A percentile compares a stretch with the other conserved stretches of the same genome.
Conservation (phyloP, 176 grass and related monocot genomes). For the Chrysopogon serrulatus region DNA sequence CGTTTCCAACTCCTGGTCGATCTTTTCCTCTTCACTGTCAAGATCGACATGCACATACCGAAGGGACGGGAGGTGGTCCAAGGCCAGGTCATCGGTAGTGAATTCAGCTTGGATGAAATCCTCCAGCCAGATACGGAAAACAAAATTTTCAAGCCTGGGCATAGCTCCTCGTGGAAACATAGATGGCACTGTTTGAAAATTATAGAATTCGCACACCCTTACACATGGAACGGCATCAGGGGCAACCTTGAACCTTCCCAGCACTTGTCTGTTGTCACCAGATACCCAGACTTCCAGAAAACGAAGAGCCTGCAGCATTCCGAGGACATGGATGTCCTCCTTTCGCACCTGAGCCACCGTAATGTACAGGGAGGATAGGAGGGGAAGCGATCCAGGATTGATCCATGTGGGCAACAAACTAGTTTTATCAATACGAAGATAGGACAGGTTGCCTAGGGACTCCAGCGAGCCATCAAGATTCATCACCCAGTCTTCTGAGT, state of each 20-base stretch:
- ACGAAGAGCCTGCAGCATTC: background rate
- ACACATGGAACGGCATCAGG: background rate
- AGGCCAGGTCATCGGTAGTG: background rate
- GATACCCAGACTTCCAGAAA: background rate
- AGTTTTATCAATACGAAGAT: background rate
- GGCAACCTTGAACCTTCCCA: background rate
- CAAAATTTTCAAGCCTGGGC: background rate
- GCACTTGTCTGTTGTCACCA: no score
- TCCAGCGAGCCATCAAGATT: background rate
- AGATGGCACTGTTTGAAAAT: background rate
- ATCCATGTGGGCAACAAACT: background rate
- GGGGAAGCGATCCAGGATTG: background rate
- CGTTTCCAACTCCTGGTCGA: background rate
- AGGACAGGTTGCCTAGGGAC: background rate
- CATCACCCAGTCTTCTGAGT: rapidly evolving
- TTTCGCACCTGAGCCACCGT: rapidly evolving
- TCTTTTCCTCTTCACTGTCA: rapidly evolving
- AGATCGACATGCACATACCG: rapidly evolving
- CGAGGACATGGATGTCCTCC: background rate
- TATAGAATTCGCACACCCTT: background rate
- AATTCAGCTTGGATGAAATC: background rate
- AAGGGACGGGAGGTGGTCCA: background rate
- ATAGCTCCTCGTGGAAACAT: background rate
- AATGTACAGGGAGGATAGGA: background rate
- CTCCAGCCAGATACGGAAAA: background rate